Conservation (phyloP, 768 basidiomycete genomes). For the Kondoa malvinella region DNA sequence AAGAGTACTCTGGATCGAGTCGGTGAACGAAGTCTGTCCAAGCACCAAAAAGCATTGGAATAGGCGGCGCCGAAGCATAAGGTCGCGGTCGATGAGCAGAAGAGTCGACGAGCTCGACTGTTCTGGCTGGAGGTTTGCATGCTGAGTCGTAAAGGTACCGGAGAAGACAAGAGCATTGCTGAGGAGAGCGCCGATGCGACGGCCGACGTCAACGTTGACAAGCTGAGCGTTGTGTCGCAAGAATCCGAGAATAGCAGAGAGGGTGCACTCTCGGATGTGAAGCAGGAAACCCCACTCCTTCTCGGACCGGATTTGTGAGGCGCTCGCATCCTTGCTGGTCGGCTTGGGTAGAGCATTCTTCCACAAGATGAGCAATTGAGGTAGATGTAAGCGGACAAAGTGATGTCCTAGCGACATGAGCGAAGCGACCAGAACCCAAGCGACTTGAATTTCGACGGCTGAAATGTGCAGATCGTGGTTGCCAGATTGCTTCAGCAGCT, state of each 20-base stretch:
- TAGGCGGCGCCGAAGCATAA: conserved; percentile 62
- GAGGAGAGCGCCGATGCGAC: conserved; percentile 69
- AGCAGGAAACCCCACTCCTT: conserved; percentile 82
- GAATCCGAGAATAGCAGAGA: conserved; percentile 77
- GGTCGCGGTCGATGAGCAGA: conserved; percentile 58
- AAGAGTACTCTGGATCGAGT: conserved; percentile 61
- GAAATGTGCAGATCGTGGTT: conserved; percentile 76
- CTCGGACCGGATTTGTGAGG: conserved; percentile 45
- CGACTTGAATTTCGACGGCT: conserved; percentile 71
- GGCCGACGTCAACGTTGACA: conserved; percentile 75
- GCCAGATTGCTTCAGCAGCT: conserved; percentile 71
- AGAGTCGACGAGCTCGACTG: conserved; percentile 29
- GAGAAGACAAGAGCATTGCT: conserved; percentile 80
- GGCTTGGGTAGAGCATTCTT: conserved; percentile 91
- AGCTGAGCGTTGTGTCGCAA: conserved; percentile 51
- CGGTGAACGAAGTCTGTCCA: conserved; percentile 57
- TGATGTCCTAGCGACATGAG: conserved; percentile 83
- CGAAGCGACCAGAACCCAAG: conserved; percentile 80
- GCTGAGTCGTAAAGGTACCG: conserved; percentile 48
- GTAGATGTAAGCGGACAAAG: conserved; percentile 81
- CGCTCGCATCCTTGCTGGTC: conserved; percentile 61
- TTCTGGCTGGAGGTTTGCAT: background rate
- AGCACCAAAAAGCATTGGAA: conserved; percentile 77
- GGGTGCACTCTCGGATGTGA: conserved; percentile 72
- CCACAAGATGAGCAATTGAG: conserved; percentile 89